Conservation (phyloP, 148 eudicot genomes). For the Talinum fruticosum region DNA sequence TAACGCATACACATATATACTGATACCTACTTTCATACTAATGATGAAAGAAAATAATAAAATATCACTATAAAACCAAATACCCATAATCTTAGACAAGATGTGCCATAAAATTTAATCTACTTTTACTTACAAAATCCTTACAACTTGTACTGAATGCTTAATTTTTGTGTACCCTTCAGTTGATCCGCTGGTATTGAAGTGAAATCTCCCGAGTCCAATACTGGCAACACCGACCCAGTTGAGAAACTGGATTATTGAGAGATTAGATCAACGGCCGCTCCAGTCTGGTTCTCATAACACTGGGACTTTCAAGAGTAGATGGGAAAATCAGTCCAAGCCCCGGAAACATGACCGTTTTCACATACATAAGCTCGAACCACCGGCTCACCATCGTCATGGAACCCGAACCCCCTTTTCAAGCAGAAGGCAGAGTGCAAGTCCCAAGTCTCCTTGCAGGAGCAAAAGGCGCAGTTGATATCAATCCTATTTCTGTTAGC, state of each 20-base stretch:
- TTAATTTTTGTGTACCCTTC: too few relatives aligned
- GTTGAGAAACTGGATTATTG: too few relatives aligned
- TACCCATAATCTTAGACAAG: neutral
- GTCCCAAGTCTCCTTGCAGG: slow-evolving; percentile 70
- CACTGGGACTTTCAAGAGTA: slow-evolving; percentile 33
- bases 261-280: too few relatives aligned
- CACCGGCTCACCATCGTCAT: slow-evolving; percentile 91
- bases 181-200: too few relatives aligned
- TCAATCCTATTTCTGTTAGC: slow-evolving; percentile 54
- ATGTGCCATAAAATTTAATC: neutral
- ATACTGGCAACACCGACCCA: neutral
- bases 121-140: neutral
- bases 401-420: slow-evolving; percentile 78
- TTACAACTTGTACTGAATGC: neutral
- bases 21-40: too few relatives aligned
- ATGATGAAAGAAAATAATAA: too few relatives aligned
- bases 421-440: slow-evolving; percentile 89
- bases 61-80: too few relatives aligned
- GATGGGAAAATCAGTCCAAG: slow-evolving; percentile 89
- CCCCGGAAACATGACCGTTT: slow-evolving; percentile 99
- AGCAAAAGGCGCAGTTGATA: slow-evolving; percentile 71
- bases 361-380: slow-evolving; percentile 93
- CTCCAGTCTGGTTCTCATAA: neutral
- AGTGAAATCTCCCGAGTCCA: neutral
- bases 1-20: neutral